phyloP scores from a whole-genome alignment of 768 basidiomycete species.

The Collybia sordida region DNA sequence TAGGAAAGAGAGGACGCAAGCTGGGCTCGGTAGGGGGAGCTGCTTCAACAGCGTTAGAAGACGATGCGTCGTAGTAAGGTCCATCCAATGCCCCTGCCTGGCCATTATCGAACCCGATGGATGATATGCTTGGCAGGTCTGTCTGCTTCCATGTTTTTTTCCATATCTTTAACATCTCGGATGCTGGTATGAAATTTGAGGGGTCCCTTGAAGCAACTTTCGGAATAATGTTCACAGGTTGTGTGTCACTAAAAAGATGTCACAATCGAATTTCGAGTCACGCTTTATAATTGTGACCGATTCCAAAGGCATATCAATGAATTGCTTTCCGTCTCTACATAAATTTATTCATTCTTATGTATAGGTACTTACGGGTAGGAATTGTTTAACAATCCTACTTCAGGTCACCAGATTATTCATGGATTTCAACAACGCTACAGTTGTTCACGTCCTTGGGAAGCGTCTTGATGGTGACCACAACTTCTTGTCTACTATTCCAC shows the following conservation, averaged over 20 bases:
- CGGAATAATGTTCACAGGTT: background rate
- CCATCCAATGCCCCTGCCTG: constrained; percentile 26
- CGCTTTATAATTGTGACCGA: background rate
- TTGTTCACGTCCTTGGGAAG: constrained; percentile 33
- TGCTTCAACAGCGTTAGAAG: background rate
- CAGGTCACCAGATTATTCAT: constrained; percentile 9
- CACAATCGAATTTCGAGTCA: background rate
- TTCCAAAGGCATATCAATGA: background rate
- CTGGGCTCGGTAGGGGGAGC: constrained; percentile 7
- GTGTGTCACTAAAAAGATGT: background rate
- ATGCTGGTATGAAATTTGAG: too few relatives aligned
- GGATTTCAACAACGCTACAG: constrained; percentile 56
- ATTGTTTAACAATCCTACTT: background rate
- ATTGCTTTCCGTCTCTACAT: background rate
- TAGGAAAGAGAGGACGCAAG: constrained; percentile 8
- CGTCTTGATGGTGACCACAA: constrained; percentile 18
- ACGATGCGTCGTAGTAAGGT: background rate
- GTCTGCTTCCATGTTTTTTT: constrained; percentile 48
- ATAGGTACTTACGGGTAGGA: constrained; percentile 7
- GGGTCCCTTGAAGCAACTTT: background rate
- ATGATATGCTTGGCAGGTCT: constrained; percentile 11
- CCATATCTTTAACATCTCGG: constrained; percentile 52
- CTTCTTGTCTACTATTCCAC: constrained; percentile 6
- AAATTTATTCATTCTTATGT: constrained; percentile 8
- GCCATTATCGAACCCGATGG: background rate